Evolutionary conservation across 1,284 basidiomycete species (phyloP), one percentile per base, ranked within the genome.

Genomic region (Sphagnurus paluster): DNA sequence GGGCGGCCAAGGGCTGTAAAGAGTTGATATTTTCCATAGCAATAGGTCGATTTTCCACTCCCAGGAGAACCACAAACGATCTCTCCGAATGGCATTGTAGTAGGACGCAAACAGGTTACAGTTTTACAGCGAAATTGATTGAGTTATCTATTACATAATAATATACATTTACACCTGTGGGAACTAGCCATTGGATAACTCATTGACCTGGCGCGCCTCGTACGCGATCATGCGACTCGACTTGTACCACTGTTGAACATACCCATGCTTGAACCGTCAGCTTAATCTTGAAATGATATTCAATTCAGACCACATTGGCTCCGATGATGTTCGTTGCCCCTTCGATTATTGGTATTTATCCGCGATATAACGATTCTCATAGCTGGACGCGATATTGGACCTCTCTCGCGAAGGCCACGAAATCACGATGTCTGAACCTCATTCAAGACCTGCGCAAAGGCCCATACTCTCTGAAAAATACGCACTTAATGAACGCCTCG

Each of bases 11-110:
- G 77, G 1, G 93, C 93, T 9, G 82, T 86, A 58, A 97, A 87
- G 32, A 98, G 89, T 65, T 96, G 94, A 59, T 95, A 77, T 73
- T 96, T 90, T 37, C 94, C 94, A 61, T 91, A 82, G 66, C 92
- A 94, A 63, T 97, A 97, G 0, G 93, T 97, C 1, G 92, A 90
- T 74, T 97, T 98, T 19, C 94, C 94, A 30, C 88, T 88, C 7
- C 94, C 94, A 14, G 94, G 94, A 13, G 93, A 88, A 11, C 94
- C 94, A 50, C 92, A 92, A 40, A 98, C 90, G 43, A 95, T 71
- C 67, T 92, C 89, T 28, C 89, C 89, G 58, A 91, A 93, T 4
- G 87, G 84, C 88, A 91, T 91, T 43, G 17, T 42, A 33, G 40
- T 14, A 19, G 17, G 34, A 37, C 21, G 21, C n/a, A 28, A 34